Evolutionary conservation across 257 asterid genomes (phyloP).

Genomic region (Linderniella brevidens): DNA sequence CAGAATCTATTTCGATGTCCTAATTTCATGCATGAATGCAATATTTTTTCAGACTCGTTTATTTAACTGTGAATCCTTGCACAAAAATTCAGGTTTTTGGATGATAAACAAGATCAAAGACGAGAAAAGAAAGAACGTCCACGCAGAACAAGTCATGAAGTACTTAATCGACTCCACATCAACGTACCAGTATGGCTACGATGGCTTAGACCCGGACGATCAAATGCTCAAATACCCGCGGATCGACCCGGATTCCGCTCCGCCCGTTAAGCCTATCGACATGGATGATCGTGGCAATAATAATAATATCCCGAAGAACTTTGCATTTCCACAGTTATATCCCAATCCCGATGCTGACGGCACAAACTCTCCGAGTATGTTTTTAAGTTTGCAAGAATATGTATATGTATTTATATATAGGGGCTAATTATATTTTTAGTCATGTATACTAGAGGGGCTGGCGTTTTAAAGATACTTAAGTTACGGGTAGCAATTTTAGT

Average conservation of each 20-base stretch:
- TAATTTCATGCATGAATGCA: background rate
- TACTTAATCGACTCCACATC: conserved; percentile 13
- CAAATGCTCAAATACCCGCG: background rate
- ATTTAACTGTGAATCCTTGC: background rate
- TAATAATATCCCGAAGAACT: no score
- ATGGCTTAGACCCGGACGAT: conserved; percentile 17
- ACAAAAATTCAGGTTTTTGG: conserved; percentile 15
- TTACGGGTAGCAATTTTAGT: no score
- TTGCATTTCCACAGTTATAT: no score
- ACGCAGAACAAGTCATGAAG: conserved; percentile 20
- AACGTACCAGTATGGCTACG: conserved; percentile 12
- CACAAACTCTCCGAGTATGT: no score
- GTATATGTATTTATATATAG: no score
- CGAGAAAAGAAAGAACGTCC: conserved; percentile 13
- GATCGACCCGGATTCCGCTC: background rate
- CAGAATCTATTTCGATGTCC: no score
- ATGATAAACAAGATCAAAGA: conserved; percentile 16
- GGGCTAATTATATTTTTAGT: no score
- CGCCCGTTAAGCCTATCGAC: no score
- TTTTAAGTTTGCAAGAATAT: no score
- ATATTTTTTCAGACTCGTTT: background rate
- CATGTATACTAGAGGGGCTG: no score
- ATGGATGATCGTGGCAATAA: background rate
- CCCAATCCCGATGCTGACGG: background rate
- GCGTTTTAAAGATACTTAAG: no score